phyloP scores from a whole-genome alignment of 2,329 filamentous ascomycete genomes.

The Atkinsonella hypoxylon region DNA sequence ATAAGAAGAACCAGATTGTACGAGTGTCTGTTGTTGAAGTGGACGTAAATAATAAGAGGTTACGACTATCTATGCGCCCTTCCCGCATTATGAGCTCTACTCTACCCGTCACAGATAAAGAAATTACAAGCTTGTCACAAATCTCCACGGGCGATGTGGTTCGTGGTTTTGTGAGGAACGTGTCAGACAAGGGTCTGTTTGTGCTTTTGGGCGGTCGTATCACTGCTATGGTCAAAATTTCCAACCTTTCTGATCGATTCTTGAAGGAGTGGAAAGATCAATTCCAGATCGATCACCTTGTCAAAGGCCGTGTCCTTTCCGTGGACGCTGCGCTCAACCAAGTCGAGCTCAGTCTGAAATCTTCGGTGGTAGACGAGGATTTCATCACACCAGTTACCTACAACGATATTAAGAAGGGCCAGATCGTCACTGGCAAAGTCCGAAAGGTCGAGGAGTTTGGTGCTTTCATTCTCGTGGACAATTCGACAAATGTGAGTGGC shows the following conservation, averaged over 20 bases:
- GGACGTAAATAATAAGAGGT: conserved; percentile 72
- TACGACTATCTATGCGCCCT: conserved; percentile 70
- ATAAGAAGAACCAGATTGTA: conserved; percentile 75
- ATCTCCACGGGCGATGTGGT: conserved; percentile 67
- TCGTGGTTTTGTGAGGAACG: conserved; percentile 84
- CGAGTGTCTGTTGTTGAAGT: conserved; percentile 76
- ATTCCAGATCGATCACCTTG: conserved; percentile 80
- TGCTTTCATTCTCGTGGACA: conserved; percentile 83
- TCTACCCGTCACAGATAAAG: conserved; percentile 65
- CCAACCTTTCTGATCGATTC: conserved; percentile 80
- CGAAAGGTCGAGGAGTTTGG: conserved; percentile 92
- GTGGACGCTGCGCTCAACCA: conserved; percentile 59
- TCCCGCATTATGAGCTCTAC: conserved; percentile 85
- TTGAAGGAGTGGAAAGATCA: conserved; percentile 92
- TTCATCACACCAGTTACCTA: conserved; percentile 65
- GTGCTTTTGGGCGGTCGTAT: conserved; percentile 71
- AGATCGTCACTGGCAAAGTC: conserved; percentile 79
- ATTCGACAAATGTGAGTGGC: conserved; percentile 79
- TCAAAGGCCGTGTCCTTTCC: conserved; percentile 71
- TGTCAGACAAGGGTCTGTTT: conserved; percentile 82
- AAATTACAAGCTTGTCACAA: conserved; percentile 60
- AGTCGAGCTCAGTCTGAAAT: conserved; percentile 77
- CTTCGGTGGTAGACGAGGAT: conserved; percentile 68
- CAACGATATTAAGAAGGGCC: conserved; percentile 64
- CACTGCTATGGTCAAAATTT: conserved; percentile 71